Evolutionary conservation across 441 rosid species (phyloP).

Genomic region (Euphorbia neoarborescens): DNA sequence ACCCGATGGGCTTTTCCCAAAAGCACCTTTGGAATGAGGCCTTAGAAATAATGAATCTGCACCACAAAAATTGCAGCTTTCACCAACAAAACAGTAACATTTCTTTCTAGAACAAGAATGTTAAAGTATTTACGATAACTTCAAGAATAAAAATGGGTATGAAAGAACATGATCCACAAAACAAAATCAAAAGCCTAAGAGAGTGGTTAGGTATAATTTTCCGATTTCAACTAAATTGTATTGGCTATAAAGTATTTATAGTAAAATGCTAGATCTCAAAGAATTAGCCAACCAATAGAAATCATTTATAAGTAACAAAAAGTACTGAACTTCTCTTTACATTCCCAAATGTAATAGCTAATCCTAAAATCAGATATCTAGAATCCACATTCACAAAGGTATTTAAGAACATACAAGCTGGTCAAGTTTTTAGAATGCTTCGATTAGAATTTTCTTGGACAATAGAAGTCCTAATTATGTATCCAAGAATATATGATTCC

Average conservation of each 20-base stretch:
- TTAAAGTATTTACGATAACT: not conserved
- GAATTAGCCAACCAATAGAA: not conserved
- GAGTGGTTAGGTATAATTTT: not conserved
- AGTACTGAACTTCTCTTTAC: not conserved
- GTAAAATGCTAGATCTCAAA: not conserved
- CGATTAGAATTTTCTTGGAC: not conserved
- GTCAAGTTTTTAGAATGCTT: not conserved
- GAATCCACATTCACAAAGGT: not conserved
- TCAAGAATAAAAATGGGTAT: not conserved
- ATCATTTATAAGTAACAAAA: not conserved
- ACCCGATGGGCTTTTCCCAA: conserved; percentile 32
- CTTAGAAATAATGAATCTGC: conserved; percentile 41
- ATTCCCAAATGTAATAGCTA: not conserved
- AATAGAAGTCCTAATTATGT: not conserved
- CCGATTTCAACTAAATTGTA: not conserved
- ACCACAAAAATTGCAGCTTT: conserved; percentile 12
- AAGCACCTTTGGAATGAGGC: conserved; percentile 37
- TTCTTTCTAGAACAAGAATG: not conserved
- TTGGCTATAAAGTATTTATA: conserved; percentile 1
- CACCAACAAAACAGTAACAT: conserved; percentile 14
- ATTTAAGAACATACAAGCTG: not conserved
- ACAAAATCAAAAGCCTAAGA: not conserved
- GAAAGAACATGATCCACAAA: not conserved
- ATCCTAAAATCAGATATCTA: not conserved
- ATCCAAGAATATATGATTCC: not conserved